Base-by-base conservation (phyloP, 2,329 filamentous ascomycete genomes). In the Colletotrichum karsti region DNA sequence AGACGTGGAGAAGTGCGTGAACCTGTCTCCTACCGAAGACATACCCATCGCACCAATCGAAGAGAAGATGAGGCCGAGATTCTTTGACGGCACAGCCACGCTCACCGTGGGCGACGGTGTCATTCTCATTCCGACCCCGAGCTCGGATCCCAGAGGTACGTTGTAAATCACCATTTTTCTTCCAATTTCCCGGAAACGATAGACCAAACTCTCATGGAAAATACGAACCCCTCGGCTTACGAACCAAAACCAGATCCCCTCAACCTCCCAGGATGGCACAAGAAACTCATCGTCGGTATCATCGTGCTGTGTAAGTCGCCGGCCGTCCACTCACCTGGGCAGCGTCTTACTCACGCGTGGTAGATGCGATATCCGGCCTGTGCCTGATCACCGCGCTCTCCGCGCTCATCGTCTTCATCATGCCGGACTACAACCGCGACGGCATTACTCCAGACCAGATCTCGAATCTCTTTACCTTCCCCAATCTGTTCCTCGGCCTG, bases 381-480 rank as follows among this genome's bases (percentile, higher is more conserved):
- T 71, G 74, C 30, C 67, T 69, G n/a, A 53, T 71, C 39, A 68
- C 64, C 33, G 65, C 72, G 13, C 69, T 75, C 8, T 58, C 72
- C 9, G 59, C 67, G 6, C 18, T 65, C 12, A 71, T 73, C 15
- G 57, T 65, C 33, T 59, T 54, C 39, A 56, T 67, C n/a, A 74
- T 73, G 48, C 72, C 73, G 0, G 20, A 64, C 24, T 73, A 72
- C n/a, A 54, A 73, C 9, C 63, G 64, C 15, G 48, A 62, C 10
- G 55, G 66, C 18, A 67, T 70, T n/a, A 75, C 61, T 10, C 42
- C 15, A 1, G 48, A 53, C 37, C 66, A 66, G 30, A 56, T 62
- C 2, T 66, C 62, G 6, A 72, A 74, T 39, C 69, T 79, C 18
- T 73, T 78, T 71, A 79, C 76, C 2, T 78, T 74, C 44, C 75